Evolutionary conservation across 116 monocot genomes (phyloP), one percentile per base, ranked within the genome.

Genomic region (Papilionanthe hybrid): DNA sequence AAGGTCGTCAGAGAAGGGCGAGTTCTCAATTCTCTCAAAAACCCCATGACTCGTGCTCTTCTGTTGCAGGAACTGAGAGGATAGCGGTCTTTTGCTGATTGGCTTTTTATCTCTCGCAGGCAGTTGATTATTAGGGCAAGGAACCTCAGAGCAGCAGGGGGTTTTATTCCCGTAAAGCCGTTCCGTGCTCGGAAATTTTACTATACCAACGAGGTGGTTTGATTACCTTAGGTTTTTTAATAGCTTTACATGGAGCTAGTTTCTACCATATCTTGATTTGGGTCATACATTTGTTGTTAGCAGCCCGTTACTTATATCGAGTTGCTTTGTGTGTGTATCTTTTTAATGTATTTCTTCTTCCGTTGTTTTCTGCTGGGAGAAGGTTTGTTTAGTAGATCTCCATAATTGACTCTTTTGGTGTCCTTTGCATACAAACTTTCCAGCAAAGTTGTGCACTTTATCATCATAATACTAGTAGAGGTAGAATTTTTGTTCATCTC

Each of bases 1-100:
- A 99, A 95, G 86, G 63, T 85, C 80, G 84, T 99, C 78, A 93
- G 84, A 80, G 99, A 99, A 87, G 99, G 95, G 99, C 92, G 23
- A 1, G 87, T 56, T 0, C 22, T 55, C 8, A 48, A 7, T 72
- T 53, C 11, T 63, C 1, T 48, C 17, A 0, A 42, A 55, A 58
- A 43, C 29, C 27, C 7, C n/a, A 72, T 25, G n/a, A 45, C 25
- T 27, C 3, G 3, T 27, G 57, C 29, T 42, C 37, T 57, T 41
- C 56, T 4, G 29, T n/a, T 41, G 30, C 29, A 12, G 32, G 27
- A 79, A 49, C 50, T 42, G 63, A 28, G 22, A 13, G 17, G 58
- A 17, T 73, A 15, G n/a, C 57, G 17, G 37, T 25, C 60, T 23
- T 63, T 23, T 19, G 19, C 43, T 78, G 60, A n/a, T 82, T 57